These are phyloP conservation scores for Calonectria pteridis DNA, from an alignment of 2,329 filamentous ascomycete species.

Conservation along the genomic window DNA sequence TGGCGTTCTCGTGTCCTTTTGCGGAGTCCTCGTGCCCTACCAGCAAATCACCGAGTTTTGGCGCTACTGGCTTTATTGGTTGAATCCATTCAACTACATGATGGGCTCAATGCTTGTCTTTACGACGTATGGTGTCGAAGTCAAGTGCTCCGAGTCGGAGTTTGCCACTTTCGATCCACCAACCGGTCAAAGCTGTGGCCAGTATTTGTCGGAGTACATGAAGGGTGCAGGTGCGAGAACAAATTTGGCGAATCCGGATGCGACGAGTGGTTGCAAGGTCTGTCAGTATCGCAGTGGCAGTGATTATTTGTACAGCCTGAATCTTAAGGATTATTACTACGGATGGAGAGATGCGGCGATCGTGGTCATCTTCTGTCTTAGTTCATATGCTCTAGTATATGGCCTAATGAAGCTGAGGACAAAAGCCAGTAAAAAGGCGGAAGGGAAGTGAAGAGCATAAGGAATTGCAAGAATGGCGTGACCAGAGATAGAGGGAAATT, in stretches of 20 bases:
- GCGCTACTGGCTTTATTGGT: slow-evolving; percentile 73
- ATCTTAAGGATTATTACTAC: background rate
- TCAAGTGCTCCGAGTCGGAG: background rate
- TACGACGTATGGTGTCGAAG: slow-evolving; percentile 43
- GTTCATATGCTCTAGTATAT: background rate
- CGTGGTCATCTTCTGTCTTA: background rate
- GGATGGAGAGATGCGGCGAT: background rate
- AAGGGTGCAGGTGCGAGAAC: background rate
- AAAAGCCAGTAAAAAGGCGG: background rate
- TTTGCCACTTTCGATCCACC: background rate
- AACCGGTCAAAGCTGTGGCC: background rate
- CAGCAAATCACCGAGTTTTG: slow-evolving; percentile 74
- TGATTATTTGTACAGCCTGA: background rate
- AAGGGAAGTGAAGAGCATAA: background rate
- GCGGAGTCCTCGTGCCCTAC: slow-evolving; percentile 80
- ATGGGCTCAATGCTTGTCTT: slow-evolving; percentile 69
- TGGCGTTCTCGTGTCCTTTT: slow-evolving; percentile 75
- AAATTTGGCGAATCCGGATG: background rate
- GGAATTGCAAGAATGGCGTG: background rate
- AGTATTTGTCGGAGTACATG: background rate
- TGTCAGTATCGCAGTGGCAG: background rate
- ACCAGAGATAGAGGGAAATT: background rate
- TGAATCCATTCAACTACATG: slow-evolving; percentile 74
- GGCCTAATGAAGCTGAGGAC: background rate
- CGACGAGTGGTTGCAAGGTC: background rate